A percentile compares a stretch with the other conserved stretches of the same genome.
phyloP scores from a whole-genome alignment of 148 eudicot species.

The Camellia lanceoleosa region DNA sequence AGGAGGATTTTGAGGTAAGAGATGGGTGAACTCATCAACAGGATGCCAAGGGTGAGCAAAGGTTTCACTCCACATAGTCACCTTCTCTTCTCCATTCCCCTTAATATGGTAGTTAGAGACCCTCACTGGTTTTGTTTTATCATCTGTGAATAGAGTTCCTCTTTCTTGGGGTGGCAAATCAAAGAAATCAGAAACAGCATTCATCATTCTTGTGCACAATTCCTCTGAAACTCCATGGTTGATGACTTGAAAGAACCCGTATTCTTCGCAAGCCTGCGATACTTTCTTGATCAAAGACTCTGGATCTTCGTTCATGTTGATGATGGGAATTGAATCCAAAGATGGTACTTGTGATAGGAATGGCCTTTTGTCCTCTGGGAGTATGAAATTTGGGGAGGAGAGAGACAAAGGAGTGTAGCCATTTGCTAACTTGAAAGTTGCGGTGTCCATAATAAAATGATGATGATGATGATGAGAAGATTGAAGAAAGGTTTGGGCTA shows the following conservation, averaged over 20 bases:
- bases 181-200: constrained; percentile 28
- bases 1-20: constrained; percentile 11
- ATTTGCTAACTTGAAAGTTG: constrained; percentile 26
- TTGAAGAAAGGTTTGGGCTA: too few species aligned
- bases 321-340: not conserved
- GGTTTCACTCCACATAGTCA: constrained; percentile 13
- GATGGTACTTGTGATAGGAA: not conserved
- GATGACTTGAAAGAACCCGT: constrained; percentile 35
- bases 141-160: constrained; percentile 13
- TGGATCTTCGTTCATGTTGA: constrained; percentile 19
- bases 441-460: not conserved
- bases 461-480: too few species aligned
- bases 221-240: constrained; percentile 37
- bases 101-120: constrained; percentile 19
- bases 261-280: constrained; percentile 30
- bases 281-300: constrained; percentile 10
- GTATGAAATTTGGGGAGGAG: constrained; percentile 19
- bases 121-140: constrained; percentile 27
- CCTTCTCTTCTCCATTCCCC: not conserved
- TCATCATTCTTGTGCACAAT: constrained; percentile 24
- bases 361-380: constrained; percentile 28
- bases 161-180: constrained; percentile 30
- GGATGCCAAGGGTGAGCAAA: constrained; percentile 5
- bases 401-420: constrained; percentile 20
- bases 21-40: not conserved